A percentile compares a stretch with the other conserved stretches of the same genome.
phyloP scores from a whole-genome alignment of 495 filamentous ascomycete genomes.

The Podospora didyma region DNA sequence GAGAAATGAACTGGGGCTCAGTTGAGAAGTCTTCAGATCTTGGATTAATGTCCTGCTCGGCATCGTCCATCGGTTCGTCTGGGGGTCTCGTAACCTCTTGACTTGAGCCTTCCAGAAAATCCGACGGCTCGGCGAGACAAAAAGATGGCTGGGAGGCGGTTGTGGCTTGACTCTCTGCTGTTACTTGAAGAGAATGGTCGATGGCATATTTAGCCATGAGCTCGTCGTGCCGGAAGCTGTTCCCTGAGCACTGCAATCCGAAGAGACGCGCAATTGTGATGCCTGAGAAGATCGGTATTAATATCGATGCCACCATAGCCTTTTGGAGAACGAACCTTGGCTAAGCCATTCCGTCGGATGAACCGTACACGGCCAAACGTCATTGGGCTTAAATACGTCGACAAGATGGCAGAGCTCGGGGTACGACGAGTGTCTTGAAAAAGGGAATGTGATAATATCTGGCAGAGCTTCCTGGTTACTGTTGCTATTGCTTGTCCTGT shows the following conservation, averaged over 20 bases:
- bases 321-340: conserved; percentile 28
- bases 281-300: conserved; percentile 23
- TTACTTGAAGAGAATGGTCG: background rate
- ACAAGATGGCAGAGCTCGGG: conserved; percentile 72
- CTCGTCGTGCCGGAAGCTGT: conserved; percentile 61
- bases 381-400: conserved; percentile 61
- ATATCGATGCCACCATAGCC: no score
- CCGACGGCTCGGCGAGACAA: no score
- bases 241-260: conserved; percentile 60
- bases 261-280: conserved; percentile 65
- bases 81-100: no score
- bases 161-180: conserved; percentile 20
- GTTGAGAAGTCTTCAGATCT: no score
- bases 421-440: conserved; percentile 88
- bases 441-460: conserved; percentile 63
- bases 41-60: no score
- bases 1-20: no score
- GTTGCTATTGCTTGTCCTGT: background rate
- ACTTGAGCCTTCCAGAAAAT: no score
- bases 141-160: conserved; percentile 6
- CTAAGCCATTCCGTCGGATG: conserved; percentile 56
- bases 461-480: conserved; percentile 28
- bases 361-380: conserved; percentile 83
- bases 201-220: conserved; percentile 44
- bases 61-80: no score